Conservation (phyloP, 2,329 filamentous ascomycete genomes). For the Phaeosphaeria sp. region DNA sequence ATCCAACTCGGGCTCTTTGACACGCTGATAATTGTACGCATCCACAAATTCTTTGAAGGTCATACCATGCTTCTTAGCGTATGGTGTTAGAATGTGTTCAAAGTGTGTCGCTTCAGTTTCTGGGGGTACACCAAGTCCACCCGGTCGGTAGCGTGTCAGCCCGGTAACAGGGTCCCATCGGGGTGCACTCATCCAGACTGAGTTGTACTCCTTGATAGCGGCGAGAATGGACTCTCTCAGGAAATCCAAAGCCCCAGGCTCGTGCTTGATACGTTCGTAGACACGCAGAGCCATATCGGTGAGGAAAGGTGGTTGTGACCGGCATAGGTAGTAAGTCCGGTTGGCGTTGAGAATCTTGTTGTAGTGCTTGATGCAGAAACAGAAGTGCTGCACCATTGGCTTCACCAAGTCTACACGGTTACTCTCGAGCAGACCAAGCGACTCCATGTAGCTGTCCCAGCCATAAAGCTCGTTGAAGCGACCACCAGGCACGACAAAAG, state of each 20-base stretch:
- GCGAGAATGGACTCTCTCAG: slow-evolving; percentile 80
- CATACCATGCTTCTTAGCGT: slow-evolving; percentile 83
- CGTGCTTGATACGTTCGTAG: slow-evolving; percentile 90
- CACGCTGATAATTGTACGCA: slow-evolving; percentile 78
- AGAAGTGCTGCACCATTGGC: slow-evolving; percentile 94
- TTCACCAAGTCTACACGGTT: slow-evolving; percentile 88
- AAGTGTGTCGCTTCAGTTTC: slow-evolving; percentile 92
- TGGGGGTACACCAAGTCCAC: slow-evolving; percentile 84
- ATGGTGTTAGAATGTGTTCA: slow-evolving; percentile 79
- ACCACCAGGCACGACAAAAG: slow-evolving; percentile 96
- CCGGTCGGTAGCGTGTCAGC: slow-evolving; percentile 82
- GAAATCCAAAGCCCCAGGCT: slow-evolving; percentile 81
- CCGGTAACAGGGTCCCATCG: slow-evolving; percentile 79
- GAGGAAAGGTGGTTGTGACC: slow-evolving; percentile 94
- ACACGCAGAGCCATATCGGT: slow-evolving; percentile 96
- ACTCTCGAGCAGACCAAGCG: slow-evolving; percentile 84
- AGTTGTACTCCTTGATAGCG: slow-evolving; percentile 96
- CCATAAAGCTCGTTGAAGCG: slow-evolving; percentile 98
- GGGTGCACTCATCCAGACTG: slow-evolving; percentile 77
- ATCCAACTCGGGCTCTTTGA: slow-evolving; percentile 87
- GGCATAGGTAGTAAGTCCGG: slow-evolving; percentile 90
- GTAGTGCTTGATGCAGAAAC: slow-evolving; percentile 98
- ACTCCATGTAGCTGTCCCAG: slow-evolving; percentile 99
- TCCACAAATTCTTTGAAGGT: slow-evolving; percentile 82
- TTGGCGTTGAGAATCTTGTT: slow-evolving; percentile 98